Percentiles rank a stretch among this genome's conserved stretches.
Evolutionary conservation across 2,329 filamentous ascomycete genomes (phyloP).

Genomic region (Fusarium pseudocircinatum): DNA sequence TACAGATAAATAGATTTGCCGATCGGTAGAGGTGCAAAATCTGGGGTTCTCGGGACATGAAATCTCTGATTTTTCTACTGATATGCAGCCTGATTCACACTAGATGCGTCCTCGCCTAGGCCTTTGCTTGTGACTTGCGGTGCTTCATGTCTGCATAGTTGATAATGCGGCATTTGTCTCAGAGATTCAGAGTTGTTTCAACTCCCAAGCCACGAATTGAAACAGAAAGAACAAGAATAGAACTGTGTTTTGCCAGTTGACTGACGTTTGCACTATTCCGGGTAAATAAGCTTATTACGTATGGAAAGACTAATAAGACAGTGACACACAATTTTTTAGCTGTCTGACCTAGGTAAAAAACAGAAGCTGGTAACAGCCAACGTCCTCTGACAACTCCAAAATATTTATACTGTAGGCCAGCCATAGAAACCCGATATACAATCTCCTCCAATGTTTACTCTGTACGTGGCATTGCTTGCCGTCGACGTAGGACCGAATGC

Average conservation of each 20-base stretch:
- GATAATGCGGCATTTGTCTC: background rate
- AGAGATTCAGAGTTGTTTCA: background rate
- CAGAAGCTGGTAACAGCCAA: background rate
- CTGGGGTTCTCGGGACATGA: constrained; percentile 1
- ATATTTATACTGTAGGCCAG: background rate
- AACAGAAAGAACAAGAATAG: background rate
- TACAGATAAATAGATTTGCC: constrained; percentile 10
- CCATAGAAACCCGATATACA: background rate
- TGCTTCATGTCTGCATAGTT: background rate
- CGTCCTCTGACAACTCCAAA: background rate
- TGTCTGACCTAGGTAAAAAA: background rate
- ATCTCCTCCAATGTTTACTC: background rate
- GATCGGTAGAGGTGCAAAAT: background rate
- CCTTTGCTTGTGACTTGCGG: background rate
- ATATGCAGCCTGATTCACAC: background rate
- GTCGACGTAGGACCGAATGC: background rate
- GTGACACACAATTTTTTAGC: background rate
- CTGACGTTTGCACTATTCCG: background rate
- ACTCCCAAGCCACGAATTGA: background rate
- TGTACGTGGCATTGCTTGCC: background rate
- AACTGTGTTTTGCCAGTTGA: background rate
- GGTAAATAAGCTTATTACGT: background rate
- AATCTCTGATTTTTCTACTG: background rate
- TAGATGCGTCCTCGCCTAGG: background rate
- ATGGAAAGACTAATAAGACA: background rate